Base-by-base conservation (phyloP, 1,284 basidiomycete species). In the Peniophora sp. region DNA sequence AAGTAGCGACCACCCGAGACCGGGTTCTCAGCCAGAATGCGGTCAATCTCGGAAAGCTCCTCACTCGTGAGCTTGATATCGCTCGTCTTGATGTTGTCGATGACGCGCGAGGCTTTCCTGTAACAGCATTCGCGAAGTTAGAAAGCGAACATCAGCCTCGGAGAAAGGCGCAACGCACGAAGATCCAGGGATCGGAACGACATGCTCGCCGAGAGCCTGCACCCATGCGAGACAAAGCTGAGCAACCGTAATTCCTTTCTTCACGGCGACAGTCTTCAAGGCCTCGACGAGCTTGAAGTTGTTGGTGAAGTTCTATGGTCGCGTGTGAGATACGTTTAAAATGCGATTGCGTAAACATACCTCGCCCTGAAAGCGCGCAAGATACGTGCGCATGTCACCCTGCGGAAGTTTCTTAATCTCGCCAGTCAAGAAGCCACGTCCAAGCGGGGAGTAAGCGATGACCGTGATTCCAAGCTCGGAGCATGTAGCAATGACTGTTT, bases 191-290 rank as follows among this genome's bases (percentile, higher is more conserved):
- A 82, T 71, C 0, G 79, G 78, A 48, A 82, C 69, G 41, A 77
- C 67, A 48, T 77, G 74, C 17, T 64, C 62, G 16, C 72, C 75
- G 45, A 74, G 69, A 1, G 68, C 61, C 23, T 67, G 60, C 8
- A 85, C 70, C 81, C 82, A 88, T 0, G 83, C 81, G 35, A 88
- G 68, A 35, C 73, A 70, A 12, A 88, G 66, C 62, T 86, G 83
- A 0, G 77, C 74, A 0, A 77, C 64, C 0, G 78, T 78, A 24
- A 79, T 61, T 0, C 69, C 69, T 63, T 77, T 79, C 61, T 68
- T 70, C 44, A 63, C 59, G 0, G 80, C 79, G 35, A 84, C 65
- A 14, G 57, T 63, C 34, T 70, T 59, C 36, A 81, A 59, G 14
- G 60, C 61, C 16, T 80, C 70, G 2, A 81, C 79, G 16, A 87